Percentiles rank a stretch among this genome's conserved stretches.
phyloP scores from a whole-genome alignment of 805 yeast species.

The Candida succiphila region DNA sequence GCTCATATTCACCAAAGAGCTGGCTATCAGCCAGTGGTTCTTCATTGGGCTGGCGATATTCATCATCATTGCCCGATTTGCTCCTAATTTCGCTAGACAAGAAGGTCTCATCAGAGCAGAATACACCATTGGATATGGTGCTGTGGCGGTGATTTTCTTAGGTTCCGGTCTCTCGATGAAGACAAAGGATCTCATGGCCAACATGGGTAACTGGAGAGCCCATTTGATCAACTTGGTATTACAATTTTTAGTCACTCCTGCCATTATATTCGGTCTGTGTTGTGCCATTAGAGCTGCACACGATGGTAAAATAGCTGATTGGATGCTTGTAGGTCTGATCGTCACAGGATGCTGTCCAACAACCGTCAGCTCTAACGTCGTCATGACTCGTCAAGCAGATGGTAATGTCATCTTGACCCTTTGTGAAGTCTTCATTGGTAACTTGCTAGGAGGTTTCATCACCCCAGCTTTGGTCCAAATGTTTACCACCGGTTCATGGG shows the following conservation, averaged over 20 bases:
- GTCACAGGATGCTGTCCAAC: slow-evolving; percentile 87
- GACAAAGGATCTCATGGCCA: slow-evolving; percentile 48
- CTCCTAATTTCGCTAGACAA: slow-evolving; percentile 75
- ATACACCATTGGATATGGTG: slow-evolving; percentile 74
- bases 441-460: slow-evolving; percentile 74
- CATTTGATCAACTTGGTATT: slow-evolving; percentile 59
- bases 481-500: slow-evolving; percentile 51
- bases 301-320: slow-evolving; percentile 51
- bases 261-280: slow-evolving; percentile 57
- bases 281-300: slow-evolving; percentile 52
- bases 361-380: slow-evolving; percentile 85
- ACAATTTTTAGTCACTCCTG: slow-evolving; percentile 49
- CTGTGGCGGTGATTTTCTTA: slow-evolving; percentile 77
- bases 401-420: slow-evolving; percentile 70
- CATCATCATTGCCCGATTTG: slow-evolving; percentile 65
- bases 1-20: not conserved
- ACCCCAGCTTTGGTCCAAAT: slow-evolving; percentile 80
- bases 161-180: slow-evolving; percentile 75
- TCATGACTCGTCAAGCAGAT: slow-evolving; percentile 80
- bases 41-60: slow-evolving; percentile 61
- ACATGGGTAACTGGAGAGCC: slow-evolving; percentile 72
- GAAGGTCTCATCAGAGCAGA: slow-evolving; percentile 71
- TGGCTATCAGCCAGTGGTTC: slow-evolving; percentile 52
- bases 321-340: slow-evolving; percentile 75
- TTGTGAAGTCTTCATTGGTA: slow-evolving; percentile 81